Evolutionary conservation across 306 rosid species (phyloP).

Genomic region (Gynostemma pentaphyllum): DNA sequence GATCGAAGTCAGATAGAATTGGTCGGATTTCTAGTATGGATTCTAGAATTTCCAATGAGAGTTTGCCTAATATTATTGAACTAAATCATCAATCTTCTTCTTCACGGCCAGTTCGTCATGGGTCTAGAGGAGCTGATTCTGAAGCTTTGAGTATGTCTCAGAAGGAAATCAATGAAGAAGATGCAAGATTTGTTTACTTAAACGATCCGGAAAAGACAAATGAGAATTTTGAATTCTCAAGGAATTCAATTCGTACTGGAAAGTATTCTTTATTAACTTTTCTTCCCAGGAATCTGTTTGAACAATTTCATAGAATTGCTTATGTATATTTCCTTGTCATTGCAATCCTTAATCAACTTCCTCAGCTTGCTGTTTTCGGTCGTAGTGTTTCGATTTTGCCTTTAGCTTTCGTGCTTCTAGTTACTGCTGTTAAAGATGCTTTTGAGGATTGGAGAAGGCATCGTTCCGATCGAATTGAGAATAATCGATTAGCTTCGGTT

Average conservation of each 20-base stretch:
- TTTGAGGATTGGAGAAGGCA: constrained; percentile 90
- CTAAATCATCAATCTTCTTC: constrained; percentile 35
- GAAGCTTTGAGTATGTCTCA: constrained; percentile 54
- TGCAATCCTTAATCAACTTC: constrained; percentile 87
- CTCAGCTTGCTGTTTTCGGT: constrained; percentile 91
- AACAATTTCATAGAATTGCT: constrained; percentile 95
- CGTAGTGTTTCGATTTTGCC: constrained; percentile 72
- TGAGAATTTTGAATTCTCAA: constrained; percentile 48
- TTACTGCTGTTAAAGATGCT: constrained; percentile 85
- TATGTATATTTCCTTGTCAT: constrained; percentile 74
- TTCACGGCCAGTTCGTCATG: constrained; percentile 48
- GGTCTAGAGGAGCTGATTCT: constrained; percentile 62
- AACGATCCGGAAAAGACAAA: constrained; percentile 54
- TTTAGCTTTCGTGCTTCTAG: constrained; percentile 67
- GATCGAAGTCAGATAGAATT: constrained; percentile 14
- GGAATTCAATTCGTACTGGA: constrained; percentile 53
- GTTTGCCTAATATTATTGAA: constrained; percentile 28
- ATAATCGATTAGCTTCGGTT: constrained; percentile 63
- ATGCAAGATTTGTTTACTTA: constrained; percentile 57
- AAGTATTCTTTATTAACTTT: constrained; percentile 70
- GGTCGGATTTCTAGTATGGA: constrained; percentile 40
- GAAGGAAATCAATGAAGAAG: constrained; percentile 81
- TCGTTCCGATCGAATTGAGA: constrained; percentile 69
- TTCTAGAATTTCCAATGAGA: constrained; percentile 23
- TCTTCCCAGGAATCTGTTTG: constrained; percentile 79